Evolutionary conservation across 768 basidiomycete genomes (phyloP).

Genomic region (Mycena indigotica): DNA sequence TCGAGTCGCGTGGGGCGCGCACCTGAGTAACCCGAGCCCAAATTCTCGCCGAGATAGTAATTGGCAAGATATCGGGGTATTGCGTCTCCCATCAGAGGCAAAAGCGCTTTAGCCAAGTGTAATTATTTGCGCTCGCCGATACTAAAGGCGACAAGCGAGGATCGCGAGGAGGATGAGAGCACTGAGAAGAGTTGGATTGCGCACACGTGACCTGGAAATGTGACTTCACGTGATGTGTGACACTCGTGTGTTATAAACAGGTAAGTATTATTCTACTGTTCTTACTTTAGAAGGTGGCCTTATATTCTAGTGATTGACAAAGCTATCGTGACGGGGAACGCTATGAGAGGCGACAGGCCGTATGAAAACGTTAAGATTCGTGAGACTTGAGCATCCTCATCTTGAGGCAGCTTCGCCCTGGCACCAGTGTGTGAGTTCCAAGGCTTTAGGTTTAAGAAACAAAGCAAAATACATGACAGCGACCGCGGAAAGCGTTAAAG

Average conservation of each 20-base stretch:
- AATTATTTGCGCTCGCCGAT: neutral
- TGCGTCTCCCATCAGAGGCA: conserved; percentile 9
- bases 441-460: too few relatives aligned
- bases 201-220: neutral
- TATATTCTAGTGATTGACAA: conserved; percentile 10
- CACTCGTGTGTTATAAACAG: neutral
- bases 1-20: conserved; percentile 18
- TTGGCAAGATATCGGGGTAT: conserved; percentile 56
- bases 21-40: conserved; percentile 81
- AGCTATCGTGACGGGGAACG: conserved; percentile 8
- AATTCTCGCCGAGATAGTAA: conserved; percentile 56
- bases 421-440: too few relatives aligned
- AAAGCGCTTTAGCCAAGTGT: conserved; percentile 1
- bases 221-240: too few relatives aligned
- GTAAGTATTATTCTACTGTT: too few relatives aligned
- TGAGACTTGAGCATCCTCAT: conserved; percentile 19
- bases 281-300: neutral
- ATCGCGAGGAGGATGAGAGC: too few relatives aligned
- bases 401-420: conserved; percentile 15
- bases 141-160: too few relatives aligned
- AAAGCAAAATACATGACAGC: conserved; percentile 18
- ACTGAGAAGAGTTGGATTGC: neutral
- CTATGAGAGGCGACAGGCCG: conserved; percentile 15
- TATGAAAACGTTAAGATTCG: conserved; percentile 20
- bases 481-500: conserved; percentile 16